Evolutionary conservation across 2,329 filamentous ascomycete genomes (phyloP).

Genomic region (Tricladium varicosporioides): DNA sequence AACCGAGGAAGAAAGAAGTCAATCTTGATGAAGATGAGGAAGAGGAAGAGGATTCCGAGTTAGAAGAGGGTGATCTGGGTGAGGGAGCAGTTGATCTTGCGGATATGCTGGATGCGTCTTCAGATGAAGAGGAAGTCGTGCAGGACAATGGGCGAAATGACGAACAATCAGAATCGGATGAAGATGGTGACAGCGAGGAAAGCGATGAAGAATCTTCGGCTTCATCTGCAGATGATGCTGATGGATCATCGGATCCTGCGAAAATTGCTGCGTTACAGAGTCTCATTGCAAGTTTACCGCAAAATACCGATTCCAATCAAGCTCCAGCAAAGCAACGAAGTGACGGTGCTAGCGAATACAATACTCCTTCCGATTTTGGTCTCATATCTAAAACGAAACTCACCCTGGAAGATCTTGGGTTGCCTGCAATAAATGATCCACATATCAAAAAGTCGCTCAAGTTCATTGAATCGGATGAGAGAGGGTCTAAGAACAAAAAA

Average conservation of each 20-base stretch:
- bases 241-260: slow-evolving; percentile 40
- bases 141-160: slow-evolving; percentile 37
- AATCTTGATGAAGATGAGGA: slow-evolving; percentile 49
- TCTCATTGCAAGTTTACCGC: slow-evolving; percentile 64
- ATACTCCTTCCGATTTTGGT: slow-evolving; percentile 58
- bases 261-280: slow-evolving; percentile 64
- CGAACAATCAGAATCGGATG: slow-evolving; percentile 42
- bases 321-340: slow-evolving; percentile 31
- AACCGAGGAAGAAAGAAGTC: slow-evolving; percentile 43
- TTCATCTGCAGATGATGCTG: slow-evolving; percentile 44
- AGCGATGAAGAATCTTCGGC: slow-evolving; percentile 53
- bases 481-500: slow-evolving; percentile 50
- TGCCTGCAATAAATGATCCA: slow-evolving; percentile 70
- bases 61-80: slow-evolving; percentile 68
- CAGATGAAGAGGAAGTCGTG: slow-evolving; percentile 67
- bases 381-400: slow-evolving; percentile 49
- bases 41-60: slow-evolving; percentile 41
- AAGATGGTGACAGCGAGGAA: slow-evolving; percentile 46
- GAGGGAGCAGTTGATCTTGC: slow-evolving; percentile 41
- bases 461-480: slow-evolving; percentile 64
- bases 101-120: slow-evolving; percentile 31
- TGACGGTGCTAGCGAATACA: slow-evolving; percentile 56
- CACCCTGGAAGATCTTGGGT: slow-evolving; percentile 68
- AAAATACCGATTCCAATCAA: slow-evolving; percentile 29
- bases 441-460: slow-evolving; percentile 78